A percentile compares a stretch with the other conserved stretches of the same genome.
Evolutionary conservation across 495 filamentous ascomycete genomes (phyloP).

Genomic region (Rhypophila decipiens): DNA sequence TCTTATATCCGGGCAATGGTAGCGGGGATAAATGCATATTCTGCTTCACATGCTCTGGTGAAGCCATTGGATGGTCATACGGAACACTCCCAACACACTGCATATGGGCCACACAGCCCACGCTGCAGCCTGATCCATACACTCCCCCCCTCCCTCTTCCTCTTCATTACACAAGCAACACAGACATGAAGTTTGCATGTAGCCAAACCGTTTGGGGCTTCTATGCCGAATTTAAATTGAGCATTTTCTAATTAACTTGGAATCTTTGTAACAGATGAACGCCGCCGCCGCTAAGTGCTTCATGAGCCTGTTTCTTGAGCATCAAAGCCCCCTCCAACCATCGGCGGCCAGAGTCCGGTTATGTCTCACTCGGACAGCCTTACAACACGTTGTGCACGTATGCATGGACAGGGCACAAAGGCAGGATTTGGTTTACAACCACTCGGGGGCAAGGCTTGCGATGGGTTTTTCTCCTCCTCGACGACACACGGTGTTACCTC

Average conservation of each 20-base stretch:
- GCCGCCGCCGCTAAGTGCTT: conserved; percentile 17
- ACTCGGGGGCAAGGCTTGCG: too few relatives aligned
- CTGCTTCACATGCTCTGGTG: neutral
- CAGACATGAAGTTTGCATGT: conserved; percentile 4
- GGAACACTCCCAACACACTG: neutral
- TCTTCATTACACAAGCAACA: neutral
- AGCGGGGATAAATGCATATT: neutral
- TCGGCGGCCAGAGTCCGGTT: too few relatives aligned
- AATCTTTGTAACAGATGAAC: conserved; percentile 27
- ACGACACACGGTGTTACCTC: too few relatives aligned
- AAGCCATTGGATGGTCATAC: neutral
- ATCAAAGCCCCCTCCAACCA: too few relatives aligned
- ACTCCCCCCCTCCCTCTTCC: neutral
- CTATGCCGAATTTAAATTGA: conserved; percentile 10
- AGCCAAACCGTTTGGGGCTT: conserved; percentile 10
- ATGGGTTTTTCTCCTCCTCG: too few relatives aligned
- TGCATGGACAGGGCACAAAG: too few relatives aligned
- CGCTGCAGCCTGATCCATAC: neutral
- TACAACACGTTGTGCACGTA: too few relatives aligned
- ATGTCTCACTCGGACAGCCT: too few relatives aligned
- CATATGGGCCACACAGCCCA: neutral
- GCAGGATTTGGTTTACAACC: too few relatives aligned
- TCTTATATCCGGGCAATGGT: neutral
- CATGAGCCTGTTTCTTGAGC: neutral
- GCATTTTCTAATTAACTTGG: conserved; percentile 19